These are phyloP conservation scores for Populus trichocarpa DNA, from an alignment of 441 rosid species.

Conservation along the genomic window DNA sequence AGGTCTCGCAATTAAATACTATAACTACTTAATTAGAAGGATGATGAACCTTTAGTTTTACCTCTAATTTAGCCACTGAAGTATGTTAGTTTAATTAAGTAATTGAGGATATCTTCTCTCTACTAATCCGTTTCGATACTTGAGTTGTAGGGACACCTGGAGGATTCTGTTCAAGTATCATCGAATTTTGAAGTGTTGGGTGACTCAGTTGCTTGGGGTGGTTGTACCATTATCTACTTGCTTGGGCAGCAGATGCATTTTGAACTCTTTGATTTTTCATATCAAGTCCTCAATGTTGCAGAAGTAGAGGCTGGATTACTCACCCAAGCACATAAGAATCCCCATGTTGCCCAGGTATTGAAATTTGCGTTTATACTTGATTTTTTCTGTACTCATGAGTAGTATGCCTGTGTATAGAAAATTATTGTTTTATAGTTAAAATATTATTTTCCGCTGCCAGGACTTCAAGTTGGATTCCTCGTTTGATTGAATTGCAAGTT, in stretches of 20 bases:
- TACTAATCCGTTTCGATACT: conserved; percentile 14
- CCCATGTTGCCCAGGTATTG: conserved; percentile 66
- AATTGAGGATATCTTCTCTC: neutral
- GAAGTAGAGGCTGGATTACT: conserved; percentile 85
- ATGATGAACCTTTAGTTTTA: neutral
- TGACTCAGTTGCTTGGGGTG: conserved; percentile 98
- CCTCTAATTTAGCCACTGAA: neutral
- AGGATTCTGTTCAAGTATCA: conserved; percentile 56
- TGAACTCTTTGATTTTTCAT: conserved; percentile 94
- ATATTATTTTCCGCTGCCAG: neutral
- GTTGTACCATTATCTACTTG: conserved; percentile 93
- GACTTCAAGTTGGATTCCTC: neutral
- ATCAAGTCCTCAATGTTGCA: conserved; percentile 95
- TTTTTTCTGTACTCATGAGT: neutral
- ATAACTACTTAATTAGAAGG: neutral
- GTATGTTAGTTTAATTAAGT: neutral
- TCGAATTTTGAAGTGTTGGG: conserved; percentile 68
- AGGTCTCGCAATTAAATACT: neutral
- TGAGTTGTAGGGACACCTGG: conserved; percentile 74
- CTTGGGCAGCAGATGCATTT: conserved; percentile 99
- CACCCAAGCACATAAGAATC: conserved; percentile 51
- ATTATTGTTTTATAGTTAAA: neutral
- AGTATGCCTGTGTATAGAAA: neutral
- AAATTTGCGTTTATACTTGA: neutral
- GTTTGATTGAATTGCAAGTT: neutral